phyloP scores from a whole-genome alignment of 2,329 filamentous ascomycete species.

The Didymella segeticola region DNA sequence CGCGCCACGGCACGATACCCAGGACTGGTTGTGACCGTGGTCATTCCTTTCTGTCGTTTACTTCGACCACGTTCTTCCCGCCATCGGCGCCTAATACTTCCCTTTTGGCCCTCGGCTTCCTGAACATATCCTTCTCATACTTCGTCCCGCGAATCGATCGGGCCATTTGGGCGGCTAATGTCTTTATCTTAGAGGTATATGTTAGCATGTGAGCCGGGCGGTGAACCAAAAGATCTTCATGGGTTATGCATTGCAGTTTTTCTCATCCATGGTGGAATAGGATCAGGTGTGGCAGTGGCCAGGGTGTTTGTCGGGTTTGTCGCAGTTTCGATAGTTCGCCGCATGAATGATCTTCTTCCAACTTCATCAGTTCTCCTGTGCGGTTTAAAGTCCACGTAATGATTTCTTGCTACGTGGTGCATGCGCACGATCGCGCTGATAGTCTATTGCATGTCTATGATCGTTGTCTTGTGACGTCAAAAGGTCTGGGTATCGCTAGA shows the following conservation, averaged over 20 bases:
- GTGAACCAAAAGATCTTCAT: constrained; percentile 29
- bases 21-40: not conserved
- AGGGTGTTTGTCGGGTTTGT: constrained; percentile 31
- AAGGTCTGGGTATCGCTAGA: constrained; percentile 27
- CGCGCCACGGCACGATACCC: constrained; percentile 12
- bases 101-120: constrained; percentile 21
- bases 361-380: not conserved
- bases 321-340: constrained; percentile 35
- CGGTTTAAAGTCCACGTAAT: not conserved
- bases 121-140: constrained; percentile 33
- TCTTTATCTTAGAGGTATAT: constrained; percentile 38
- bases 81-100: constrained; percentile 30
- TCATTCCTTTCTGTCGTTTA: constrained; percentile 27
- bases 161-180: constrained; percentile 23
- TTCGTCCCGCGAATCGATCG: constrained; percentile 19
- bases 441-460: constrained; percentile 3
- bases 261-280: constrained; percentile 37
- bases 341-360: constrained; percentile 35
- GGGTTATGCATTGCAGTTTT: constrained; percentile 34
- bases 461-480: constrained; percentile 3
- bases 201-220: constrained; percentile 32
- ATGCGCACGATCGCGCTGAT: not conserved
- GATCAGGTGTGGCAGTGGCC: constrained; percentile 25
- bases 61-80: constrained; percentile 17
- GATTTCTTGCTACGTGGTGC: too few species aligned